These are phyloP conservation scores for Lophiostoma macrostomum DNA, from an alignment of 495 filamentous ascomycete species.

Conservation along the genomic window DNA sequence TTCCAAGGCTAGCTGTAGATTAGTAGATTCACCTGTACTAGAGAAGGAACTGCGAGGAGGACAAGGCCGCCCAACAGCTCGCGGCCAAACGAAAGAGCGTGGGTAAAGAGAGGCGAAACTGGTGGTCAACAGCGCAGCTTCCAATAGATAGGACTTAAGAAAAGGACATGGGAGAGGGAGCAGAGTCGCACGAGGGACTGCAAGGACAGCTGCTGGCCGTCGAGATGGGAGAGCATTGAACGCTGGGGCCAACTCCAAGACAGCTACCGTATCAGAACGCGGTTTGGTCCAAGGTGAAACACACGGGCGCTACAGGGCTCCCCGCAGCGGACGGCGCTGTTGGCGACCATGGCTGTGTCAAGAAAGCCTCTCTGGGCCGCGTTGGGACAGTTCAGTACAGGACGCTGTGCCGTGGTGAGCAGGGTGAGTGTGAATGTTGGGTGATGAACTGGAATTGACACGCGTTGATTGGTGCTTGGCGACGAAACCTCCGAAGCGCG, in stretches of 20 bases:
- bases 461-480: not conserved
- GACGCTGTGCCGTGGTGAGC: not conserved
- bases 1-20: not conserved
- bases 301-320: not conserved
- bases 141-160: conserved; percentile 31
- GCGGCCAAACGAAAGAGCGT: conserved; percentile 31
- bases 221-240: conserved; percentile 26
- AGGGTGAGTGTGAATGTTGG: not conserved
- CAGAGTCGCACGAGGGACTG: conserved; percentile 28
- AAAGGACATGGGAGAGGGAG: conserved; percentile 24
- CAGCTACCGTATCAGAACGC: conserved; percentile 24
- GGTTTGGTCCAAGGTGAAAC: conserved; percentile 11
- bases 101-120: conserved; percentile 31
- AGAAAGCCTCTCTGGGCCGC: not conserved
- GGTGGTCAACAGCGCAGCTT: conserved; percentile 33
- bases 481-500: not conserved
- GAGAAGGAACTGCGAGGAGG: conserved; percentile 7
- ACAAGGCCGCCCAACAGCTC: conserved; percentile 14
- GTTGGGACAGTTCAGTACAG: conserved; percentile 4
- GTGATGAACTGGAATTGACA: not conserved
- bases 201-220: conserved; percentile 28
- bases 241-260: conserved; percentile 27
- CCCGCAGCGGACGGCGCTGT: conserved; percentile 1
- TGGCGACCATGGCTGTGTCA: not conserved
- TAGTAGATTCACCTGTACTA: not conserved